Evolutionary conservation across 2,329 filamentous ascomycete genomes (phyloP), one percentile per base, ranked within the genome.

Genomic region (Sarocladium kiliense): DNA sequence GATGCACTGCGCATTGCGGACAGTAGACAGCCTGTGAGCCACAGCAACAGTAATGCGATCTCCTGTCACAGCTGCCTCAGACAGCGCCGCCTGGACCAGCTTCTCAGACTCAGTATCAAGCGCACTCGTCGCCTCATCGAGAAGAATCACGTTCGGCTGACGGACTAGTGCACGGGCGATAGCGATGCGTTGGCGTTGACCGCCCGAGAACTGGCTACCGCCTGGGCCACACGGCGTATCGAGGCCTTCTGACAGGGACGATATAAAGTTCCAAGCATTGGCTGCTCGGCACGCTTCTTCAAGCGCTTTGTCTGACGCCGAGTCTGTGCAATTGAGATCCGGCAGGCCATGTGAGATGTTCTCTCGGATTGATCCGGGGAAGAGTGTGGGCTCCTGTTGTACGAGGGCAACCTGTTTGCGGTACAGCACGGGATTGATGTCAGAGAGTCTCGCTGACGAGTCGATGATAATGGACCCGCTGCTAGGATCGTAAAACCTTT

Each of bases 11-110:
- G 80, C 81, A 56, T 85, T n/a, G n/a, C 96, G 93, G 71, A 97
- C 96, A 0, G 93, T 97, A 2, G 88, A 93, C 5, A 97, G 78
- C 34, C 93, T 84, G 71, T 97, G 92, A 1, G 92, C 93, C 62
- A 97, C 96, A 41, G 89, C 93, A 97, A n/a, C 96, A 2, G 92
- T 97, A 0, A 92, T 97, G 69, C 92, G 94, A 65, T 88, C 87
- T 27, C 89, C 90, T 60, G 82, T 78, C 36, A 96, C 84, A 21
- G 96, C 79, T 34, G 83, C 84, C 60, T 82, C 84, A 4, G 82
- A 82, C 2, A 97, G 77, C 2, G 92, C 92, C 61, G 87, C 84
- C 69, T 97, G 96, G 57, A 97, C 93, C 2, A 96, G 81, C 1
- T 91, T 96, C 70, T 97, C 93, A 0, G 88, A 93, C 70, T 96